Percentiles rank a stretch among this genome's conserved stretches.
phyloP scores from a whole-genome alignment of 1,284 basidiomycete species.

The Trichosporon sp. region DNA sequence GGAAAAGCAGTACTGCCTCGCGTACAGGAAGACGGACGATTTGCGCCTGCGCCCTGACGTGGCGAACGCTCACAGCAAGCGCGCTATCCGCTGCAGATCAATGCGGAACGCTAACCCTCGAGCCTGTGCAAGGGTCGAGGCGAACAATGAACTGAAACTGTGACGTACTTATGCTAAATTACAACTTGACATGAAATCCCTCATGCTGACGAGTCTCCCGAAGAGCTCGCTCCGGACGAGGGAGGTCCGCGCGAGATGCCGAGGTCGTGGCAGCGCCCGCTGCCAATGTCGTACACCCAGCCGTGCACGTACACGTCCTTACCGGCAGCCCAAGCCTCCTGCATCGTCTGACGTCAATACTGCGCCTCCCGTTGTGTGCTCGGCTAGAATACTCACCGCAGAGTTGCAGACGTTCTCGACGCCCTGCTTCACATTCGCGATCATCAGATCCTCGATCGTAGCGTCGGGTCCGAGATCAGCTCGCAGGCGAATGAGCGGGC shows the following conservation, averaged over 20 bases:
- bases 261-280: conserved; percentile 66
- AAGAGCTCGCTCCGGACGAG: not conserved
- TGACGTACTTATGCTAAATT: not conserved
- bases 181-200: not conserved
- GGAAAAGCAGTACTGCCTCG: no score
- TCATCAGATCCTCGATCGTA: conserved; percentile 58
- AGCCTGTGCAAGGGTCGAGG: not conserved
- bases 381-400: not conserved
- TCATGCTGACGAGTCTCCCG: not conserved
- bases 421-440: conserved; percentile 69
- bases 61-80: no score
- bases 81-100: no score
- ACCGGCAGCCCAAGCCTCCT: conserved; percentile 63
- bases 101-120: no score
- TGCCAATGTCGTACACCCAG: conserved; percentile 71
- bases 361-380: no score
- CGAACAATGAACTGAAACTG: not conserved
- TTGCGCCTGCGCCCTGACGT: no score
- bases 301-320: conserved; percentile 69
- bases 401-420: conserved; percentile 62
- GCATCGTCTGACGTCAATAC: conserved; percentile 53
- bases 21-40: no score
- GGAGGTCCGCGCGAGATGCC: conserved; percentile 45
- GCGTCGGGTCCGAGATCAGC: conserved; percentile 51
- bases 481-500: conserved; percentile 61